Conservation (phyloP, 805 yeast species). For the Lipomyces lipofer region DNA sequence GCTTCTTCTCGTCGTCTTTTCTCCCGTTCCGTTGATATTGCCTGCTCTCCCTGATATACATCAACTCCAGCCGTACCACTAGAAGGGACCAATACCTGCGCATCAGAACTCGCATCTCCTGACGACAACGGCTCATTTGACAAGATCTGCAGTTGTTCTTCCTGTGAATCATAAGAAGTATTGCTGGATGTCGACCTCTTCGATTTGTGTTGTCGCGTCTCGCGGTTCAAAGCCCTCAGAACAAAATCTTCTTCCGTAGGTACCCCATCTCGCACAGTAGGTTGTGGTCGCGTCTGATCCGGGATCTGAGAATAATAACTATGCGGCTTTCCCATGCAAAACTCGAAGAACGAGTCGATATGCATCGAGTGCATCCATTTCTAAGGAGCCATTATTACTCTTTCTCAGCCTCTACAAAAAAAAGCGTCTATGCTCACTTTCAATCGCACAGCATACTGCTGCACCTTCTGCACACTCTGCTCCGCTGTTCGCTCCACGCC, state of each 20-base stretch:
- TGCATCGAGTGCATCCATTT: slow-evolving; percentile 33
- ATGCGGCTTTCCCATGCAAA: slow-evolving; percentile 23
- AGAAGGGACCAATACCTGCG: neutral
- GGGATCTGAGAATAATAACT: slow-evolving; percentile 25
- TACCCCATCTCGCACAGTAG: slow-evolving; percentile 24
- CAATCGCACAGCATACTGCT: slow-evolving; percentile 30
- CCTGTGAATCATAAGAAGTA: too few species aligned
- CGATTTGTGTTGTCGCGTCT: slow-evolving; percentile 13
- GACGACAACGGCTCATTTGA: neutral
- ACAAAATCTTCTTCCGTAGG: slow-evolving; percentile 30
- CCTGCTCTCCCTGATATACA: neutral
- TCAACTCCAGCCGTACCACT: neutral
- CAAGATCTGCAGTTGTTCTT: too few species aligned
- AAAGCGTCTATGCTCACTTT: slow-evolving; percentile 10
- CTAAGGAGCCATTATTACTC: neutral
- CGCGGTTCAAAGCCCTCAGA: slow-evolving; percentile 23
- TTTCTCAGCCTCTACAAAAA: neutral
- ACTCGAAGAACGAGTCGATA: slow-evolving; percentile 31
- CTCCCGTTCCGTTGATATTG: neutral
- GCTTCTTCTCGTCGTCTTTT: neutral
- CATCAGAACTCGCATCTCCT: neutral
- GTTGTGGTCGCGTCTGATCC: slow-evolving; percentile 8
- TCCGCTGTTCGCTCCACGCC: slow-evolving; percentile 31
- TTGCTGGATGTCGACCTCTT: neutral
- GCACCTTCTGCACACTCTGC: slow-evolving; percentile 29